Conservation (phyloP, 345 rosid species). For the Capsella bursapastoris region DNA sequence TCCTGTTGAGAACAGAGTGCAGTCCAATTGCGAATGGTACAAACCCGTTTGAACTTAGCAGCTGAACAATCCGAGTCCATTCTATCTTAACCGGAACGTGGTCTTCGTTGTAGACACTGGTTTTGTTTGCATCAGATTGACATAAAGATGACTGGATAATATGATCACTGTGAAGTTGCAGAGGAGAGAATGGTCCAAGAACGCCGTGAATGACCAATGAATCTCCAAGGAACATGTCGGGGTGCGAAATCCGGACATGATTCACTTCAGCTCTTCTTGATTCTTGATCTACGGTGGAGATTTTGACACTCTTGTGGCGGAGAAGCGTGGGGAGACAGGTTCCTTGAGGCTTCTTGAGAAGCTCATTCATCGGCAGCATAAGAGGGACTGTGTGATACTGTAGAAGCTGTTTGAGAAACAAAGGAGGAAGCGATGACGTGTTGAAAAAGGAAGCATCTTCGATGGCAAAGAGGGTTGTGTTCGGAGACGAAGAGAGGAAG, state of each 20-base stretch:
- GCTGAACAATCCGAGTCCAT: constrained; percentile 63
- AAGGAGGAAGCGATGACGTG: constrained; percentile 53
- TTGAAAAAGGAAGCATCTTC: constrained; percentile 62
- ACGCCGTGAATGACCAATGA: constrained; percentile 73
- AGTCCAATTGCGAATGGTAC: constrained; percentile 76
- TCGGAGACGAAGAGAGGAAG: constrained; percentile 61
- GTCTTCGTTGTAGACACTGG: constrained; percentile 28
- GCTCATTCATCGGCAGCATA: constrained; percentile 56
- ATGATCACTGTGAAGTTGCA: constrained; percentile 26
- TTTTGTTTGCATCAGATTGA: constrained; percentile 37
- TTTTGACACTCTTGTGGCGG: constrained; percentile 50
- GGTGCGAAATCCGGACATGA: constrained; percentile 59
- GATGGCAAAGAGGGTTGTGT: constrained; percentile 75
- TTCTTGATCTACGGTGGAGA: constrained; percentile 49
- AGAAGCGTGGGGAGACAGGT: constrained; percentile 68
- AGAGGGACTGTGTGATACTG: constrained; percentile 71
- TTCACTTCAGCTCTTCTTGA: constrained; percentile 60
- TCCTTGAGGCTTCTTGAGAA: constrained; percentile 53
- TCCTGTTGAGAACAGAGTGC: constrained; percentile 66
- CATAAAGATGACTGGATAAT: constrained; percentile 39
- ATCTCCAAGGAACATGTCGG: constrained; percentile 70
- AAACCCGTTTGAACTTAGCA: constrained; percentile 69
- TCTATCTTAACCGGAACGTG: constrained; percentile 43
- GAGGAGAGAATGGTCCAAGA: constrained; percentile 57
- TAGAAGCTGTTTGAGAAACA: constrained; percentile 64